Base-by-base conservation (phyloP, 2,329 filamentous ascomycete species). In the Penicillium occitanis region DNA sequence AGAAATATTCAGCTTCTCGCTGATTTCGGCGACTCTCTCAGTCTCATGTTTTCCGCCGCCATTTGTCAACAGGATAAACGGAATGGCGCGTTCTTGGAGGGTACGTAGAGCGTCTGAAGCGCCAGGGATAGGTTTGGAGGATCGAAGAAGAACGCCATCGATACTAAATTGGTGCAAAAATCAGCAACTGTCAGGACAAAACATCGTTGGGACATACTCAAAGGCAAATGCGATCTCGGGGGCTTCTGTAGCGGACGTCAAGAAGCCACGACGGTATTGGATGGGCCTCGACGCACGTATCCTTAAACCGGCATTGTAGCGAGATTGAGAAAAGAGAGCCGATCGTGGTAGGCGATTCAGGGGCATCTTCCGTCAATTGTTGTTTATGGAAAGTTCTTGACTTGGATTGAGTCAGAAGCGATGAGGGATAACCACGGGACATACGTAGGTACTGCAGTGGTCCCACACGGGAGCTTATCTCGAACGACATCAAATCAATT, bases 1-100 rank as follows among this genome's bases (percentile, higher is more conserved):
- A 17, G 83, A 78, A 1, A 93, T 81, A 30, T 85, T 82, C 6
- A 96, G 84, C 70, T 87, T 88, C 51, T 84, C 76, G 70, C 86
- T 88, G 63, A 96, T 83, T 68, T 93, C 90, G 7, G 82, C 81
- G 35, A 92, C 90, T 19, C 92, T 87, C 66, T 91, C 88, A 2
- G 82, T 82, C 79, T 98, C 94, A 69, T 88, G 87, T 74, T 90
- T 92, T 66, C 95, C 95, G 50, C 95, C 95, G 71, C 95, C 95
- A 79, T 99, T 99, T 67, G 95, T 99, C 69, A 99, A 84, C 40
- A 99, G 87, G 73, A 99, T 94, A 80, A 96, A 98, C 13, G 93
- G 93, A 55, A 97, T 92, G 57, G 86, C 84, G 73, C 93, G 85
- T 57, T 85, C 80, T 71, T 93, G 88, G 22, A 98, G 88, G 73